These are phyloP conservation scores for Helianthus tuberosus DNA, from an alignment of 129 eudicot species.

Conservation along the genomic window DNA sequence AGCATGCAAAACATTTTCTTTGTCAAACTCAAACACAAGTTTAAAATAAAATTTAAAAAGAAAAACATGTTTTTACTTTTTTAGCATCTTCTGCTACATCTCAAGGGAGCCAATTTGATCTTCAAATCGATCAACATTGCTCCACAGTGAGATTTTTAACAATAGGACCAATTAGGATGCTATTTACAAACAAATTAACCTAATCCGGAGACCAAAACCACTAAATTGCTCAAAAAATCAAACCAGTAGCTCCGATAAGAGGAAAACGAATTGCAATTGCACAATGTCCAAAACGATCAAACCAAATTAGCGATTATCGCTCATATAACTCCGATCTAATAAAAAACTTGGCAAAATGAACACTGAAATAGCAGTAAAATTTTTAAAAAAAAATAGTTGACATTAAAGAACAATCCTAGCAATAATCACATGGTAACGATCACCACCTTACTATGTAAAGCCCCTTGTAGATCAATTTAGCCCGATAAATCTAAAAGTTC, in stretches of 20 bases:
- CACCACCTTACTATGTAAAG: no score
- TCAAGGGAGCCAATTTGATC: no score
- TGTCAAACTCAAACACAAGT: no score
- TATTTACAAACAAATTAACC: conserved; percentile 24
- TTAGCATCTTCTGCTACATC: neutral
- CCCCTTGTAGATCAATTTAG: no score
- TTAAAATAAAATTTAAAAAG: no score
- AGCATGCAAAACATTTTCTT: no score
- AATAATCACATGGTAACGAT: no score
- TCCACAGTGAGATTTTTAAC: neutral
- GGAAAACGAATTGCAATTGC: neutral
- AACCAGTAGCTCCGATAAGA: conserved; percentile 5
- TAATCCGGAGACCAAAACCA: conserved; percentile 2
- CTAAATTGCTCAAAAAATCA: neutral
- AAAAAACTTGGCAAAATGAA: neutral
- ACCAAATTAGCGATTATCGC: neutral
- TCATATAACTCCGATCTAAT: conserved; percentile 5
- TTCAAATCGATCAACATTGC: conserved; percentile 6
- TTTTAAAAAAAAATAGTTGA: neutral
- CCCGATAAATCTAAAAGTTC: no score
- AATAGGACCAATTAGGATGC: neutral
- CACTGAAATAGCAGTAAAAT: neutral
- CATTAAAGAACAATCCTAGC: no score
- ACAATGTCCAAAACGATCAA: conserved; percentile 18
- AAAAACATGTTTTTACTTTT: no score